Evolutionary conservation across 306 rosid genomes (phyloP), one percentile per base, ranked within the genome.

Genomic region (Coriaria nepalensis): DNA sequence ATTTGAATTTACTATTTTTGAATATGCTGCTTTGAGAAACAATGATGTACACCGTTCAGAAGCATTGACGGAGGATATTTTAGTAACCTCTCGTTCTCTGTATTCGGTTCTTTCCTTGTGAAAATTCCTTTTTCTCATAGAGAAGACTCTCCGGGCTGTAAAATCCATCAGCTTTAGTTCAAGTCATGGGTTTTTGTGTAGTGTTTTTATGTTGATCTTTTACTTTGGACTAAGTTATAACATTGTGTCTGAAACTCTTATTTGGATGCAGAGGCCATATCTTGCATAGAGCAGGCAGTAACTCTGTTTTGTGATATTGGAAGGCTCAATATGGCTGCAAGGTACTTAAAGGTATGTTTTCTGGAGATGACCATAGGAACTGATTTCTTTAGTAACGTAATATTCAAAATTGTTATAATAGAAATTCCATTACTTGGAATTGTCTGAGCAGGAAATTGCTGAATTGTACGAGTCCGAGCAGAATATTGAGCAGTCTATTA

Each of bases 271-370:
- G 98, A 85, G 70, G 68, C 97, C 63, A 77, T 78, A 46, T 59
- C 86, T 64, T 78, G 95, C 83, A 67, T 88, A 62, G 74, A 77
- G 61, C 68, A 72, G 54, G 95, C 87, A 15, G 83, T 90, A 44
- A 74, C 73, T 73, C 67, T 80, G 63, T 49, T 79, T 50, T 90
- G 98, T 79, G 95, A 90, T 38, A 90, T 85, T 85, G 98, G 98
- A 67, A 76, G 96, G 75, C 92, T 90, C 58, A 81, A 72, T 52
- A 82, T 90, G 98, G 95, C 98, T 62, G 98, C 96, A 39, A 85
- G 95, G 64, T 82, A 75, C 64, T 78, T 68, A 46, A 90, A 90
- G 96, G 98, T 79, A 72, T 43, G 39, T 20, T 43, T 42, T 55
- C 58, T 5, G 13, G 5, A 57, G 57, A 48, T 14, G 29, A 48